These are phyloP conservation scores for Apiospora phragmitis DNA, from an alignment of 2,329 filamentous ascomycete genomes.

Conservation along the genomic window DNA sequence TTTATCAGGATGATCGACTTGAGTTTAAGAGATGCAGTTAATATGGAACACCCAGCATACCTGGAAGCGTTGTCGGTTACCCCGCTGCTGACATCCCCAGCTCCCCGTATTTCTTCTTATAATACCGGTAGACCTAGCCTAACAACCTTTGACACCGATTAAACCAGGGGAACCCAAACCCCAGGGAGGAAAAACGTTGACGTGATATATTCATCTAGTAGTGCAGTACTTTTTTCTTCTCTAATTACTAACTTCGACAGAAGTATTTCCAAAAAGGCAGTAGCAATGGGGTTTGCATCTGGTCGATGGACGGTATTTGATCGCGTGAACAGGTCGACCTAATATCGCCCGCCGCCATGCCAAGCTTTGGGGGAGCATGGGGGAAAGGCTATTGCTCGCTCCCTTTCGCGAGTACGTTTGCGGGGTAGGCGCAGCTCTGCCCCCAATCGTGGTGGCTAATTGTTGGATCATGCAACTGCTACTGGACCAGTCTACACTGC, in stretches of 20 bases:
- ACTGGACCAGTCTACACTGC: background rate
- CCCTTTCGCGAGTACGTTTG: background rate
- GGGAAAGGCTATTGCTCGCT: background rate
- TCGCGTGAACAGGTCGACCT: conserved; percentile 17
- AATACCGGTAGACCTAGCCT: background rate
- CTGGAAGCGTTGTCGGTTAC: background rate
- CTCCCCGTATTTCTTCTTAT: background rate
- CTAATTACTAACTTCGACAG: too few species aligned
- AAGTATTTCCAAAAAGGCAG: too few species aligned
- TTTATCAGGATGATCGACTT: background rate
- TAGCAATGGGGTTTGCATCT: too few species aligned
- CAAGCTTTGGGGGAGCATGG: conserved; percentile 15
- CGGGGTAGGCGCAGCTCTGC: background rate
- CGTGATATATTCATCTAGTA: too few species aligned
- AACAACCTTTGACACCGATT: background rate
- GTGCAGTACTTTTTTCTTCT: too few species aligned
- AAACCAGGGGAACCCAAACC: background rate
- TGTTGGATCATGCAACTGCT: background rate
- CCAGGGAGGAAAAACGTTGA: too few species aligned
- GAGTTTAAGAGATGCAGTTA: background rate
- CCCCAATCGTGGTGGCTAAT: background rate
- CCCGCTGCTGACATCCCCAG: background rate
- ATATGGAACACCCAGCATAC: background rate
- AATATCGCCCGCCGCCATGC: background rate
- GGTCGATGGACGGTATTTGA: background rate